Conservation (phyloP, 495 filamentous ascomycete genomes). For the Letharia lupina region DNA sequence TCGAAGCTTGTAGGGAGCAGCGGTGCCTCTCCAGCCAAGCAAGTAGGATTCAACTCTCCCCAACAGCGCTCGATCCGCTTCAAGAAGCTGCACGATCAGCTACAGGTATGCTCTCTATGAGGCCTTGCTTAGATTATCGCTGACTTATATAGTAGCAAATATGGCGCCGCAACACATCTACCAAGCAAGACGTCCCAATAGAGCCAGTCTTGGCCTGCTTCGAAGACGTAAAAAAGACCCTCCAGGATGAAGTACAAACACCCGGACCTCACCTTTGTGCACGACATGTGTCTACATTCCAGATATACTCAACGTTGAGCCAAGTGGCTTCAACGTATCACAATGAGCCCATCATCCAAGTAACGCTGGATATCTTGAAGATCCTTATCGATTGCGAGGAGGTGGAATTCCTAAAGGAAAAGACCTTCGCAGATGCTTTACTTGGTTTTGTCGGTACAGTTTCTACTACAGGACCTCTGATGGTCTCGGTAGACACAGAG, state of each 20-base stretch:
- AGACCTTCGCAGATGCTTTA: constrained; percentile 72
- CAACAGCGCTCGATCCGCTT: constrained; percentile 82
- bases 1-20: constrained; percentile 82
- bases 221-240: constrained; percentile 63
- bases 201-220: constrained; percentile 47
- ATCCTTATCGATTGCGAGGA: constrained; percentile 92
- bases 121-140: background rate
- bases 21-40: constrained; percentile 50
- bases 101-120: constrained; percentile 50
- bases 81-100: constrained; percentile 76
- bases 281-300: constrained; percentile 68
- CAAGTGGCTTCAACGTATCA: constrained; percentile 74
- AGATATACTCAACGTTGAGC: constrained; percentile 78
- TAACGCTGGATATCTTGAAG: constrained; percentile 76
- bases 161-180: constrained; percentile 58
- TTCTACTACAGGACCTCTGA: constrained; percentile 51
- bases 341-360: constrained; percentile 69
- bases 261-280: constrained; percentile 85
- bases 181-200: constrained; percentile 42
- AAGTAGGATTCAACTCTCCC: constrained; percentile 61
- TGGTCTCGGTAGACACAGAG: constrained; percentile 62
- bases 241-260: constrained; percentile 81
- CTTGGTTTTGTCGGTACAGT: constrained; percentile 66
- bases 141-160: constrained; percentile 50
- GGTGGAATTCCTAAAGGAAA: constrained; percentile 80